phyloP scores from a whole-genome alignment of 495 filamentous ascomycete species.

The Talaromyces nanjingensis region DNA sequence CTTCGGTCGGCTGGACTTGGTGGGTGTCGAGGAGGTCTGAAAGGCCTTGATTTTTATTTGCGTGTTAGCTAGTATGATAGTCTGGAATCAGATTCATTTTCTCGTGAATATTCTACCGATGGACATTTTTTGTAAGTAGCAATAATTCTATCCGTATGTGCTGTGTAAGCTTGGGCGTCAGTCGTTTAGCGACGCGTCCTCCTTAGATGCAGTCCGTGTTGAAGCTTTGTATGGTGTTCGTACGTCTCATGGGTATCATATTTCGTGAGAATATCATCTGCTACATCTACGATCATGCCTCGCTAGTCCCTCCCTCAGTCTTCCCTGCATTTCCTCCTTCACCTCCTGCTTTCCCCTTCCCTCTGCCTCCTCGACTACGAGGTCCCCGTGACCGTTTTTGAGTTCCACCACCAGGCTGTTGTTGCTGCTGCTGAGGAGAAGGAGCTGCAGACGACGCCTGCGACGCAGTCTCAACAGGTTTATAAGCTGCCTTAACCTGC shows the following conservation, averaged over 20 bases:
- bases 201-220: too few species aligned
- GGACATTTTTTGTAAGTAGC: too few species aligned
- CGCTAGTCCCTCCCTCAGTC: not conserved
- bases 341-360: constrained; percentile 15
- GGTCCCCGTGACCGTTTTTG: constrained; percentile 8
- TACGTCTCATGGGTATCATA: constrained; percentile 4
- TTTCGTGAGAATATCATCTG: not conserved
- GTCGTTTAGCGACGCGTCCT: too few species aligned
- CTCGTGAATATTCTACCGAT: not conserved
- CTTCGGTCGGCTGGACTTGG: constrained; percentile 58
- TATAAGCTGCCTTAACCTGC: constrained; percentile 1
- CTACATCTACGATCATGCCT: constrained; percentile 11
- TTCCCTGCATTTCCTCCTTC: constrained; percentile 22
- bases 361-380: constrained; percentile 6
- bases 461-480: constrained; percentile 21
- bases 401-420: not conserved
- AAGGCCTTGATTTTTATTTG: constrained; percentile 36
- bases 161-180: too few species aligned
- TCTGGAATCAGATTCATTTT: not conserved
- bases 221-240: not conserved
- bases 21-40: constrained; percentile 68
- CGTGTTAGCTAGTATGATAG: not conserved
- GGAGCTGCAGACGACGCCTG: constrained; percentile 14
- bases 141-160: too few species aligned
- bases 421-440: constrained; percentile 5